Percentiles rank a stretch among this genome's conserved stretches.
Evolutionary conservation across 1,139 yeast genomes (phyloP).

Genomic region (Petasospora fabianii): DNA sequence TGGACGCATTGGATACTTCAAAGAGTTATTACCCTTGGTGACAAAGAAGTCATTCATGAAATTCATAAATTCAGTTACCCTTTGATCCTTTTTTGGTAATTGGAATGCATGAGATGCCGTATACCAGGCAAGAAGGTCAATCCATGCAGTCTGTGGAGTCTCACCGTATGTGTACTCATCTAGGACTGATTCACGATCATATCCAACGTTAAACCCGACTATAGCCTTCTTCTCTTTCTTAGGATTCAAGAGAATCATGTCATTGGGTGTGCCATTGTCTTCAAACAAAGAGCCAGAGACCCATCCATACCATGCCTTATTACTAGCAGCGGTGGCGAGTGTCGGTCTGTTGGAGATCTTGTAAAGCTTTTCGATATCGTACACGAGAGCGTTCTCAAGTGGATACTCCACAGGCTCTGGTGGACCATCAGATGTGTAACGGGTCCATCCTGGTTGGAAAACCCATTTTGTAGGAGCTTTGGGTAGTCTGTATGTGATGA

Average conservation of each 20-base stretch:
- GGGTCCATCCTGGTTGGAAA: slow-evolving; percentile 71
- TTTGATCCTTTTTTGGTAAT: background rate
- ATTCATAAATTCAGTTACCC: background rate
- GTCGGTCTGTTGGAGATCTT: slow-evolving; percentile 62
- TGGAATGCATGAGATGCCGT: background rate
- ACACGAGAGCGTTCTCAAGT: slow-evolving; percentile 59
- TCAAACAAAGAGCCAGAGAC: slow-evolving; percentile 73
- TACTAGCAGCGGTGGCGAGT: slow-evolving; percentile 73
- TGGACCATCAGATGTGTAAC: slow-evolving; percentile 57
- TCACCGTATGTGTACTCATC: slow-evolving; percentile 61
- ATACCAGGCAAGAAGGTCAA: slow-evolving; percentile 2
- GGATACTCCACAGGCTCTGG: slow-evolving; percentile 52
- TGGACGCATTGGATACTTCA: no score
- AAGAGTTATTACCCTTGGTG: no score
- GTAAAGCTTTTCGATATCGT: slow-evolving; percentile 84
- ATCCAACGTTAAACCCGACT: slow-evolving; percentile 83
- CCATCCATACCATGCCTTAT: slow-evolving; percentile 91
- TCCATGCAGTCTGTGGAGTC: background rate
- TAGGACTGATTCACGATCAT: slow-evolving; percentile 74
- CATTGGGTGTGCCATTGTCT: slow-evolving; percentile 41
- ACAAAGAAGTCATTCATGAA: background rate
- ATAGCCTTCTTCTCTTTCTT: slow-evolving; percentile 48
- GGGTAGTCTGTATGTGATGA: background rate
- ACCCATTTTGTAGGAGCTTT: slow-evolving; percentile 26
- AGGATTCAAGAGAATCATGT: slow-evolving; percentile 68